Conservation (phyloP, 1,139 yeast species). For the Geotrichum europaeum region DNA sequence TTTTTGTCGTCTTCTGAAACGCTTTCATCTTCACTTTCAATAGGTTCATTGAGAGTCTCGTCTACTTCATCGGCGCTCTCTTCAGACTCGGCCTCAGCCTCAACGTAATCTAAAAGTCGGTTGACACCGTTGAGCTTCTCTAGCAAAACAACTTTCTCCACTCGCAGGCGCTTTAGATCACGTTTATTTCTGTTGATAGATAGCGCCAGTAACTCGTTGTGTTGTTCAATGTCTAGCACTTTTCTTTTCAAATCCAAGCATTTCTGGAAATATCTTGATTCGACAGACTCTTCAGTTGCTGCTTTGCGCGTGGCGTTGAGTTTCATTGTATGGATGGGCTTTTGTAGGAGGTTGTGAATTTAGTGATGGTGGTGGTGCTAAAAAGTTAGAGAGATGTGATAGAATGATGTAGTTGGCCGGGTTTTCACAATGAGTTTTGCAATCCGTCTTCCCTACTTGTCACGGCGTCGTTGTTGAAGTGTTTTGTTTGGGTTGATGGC, state of each 20-base stretch:
- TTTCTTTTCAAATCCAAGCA: slow-evolving; percentile 68
- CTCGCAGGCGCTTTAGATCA: slow-evolving; percentile 68
- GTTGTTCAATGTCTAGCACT: slow-evolving; percentile 68
- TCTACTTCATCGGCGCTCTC: slow-evolving; percentile 27
- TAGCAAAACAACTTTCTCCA: slow-evolving; percentile 73
- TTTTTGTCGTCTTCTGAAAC: slow-evolving; percentile 12
- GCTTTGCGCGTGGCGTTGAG: not conserved
- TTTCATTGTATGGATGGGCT: not conserved
- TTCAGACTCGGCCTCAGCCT: slow-evolving; percentile 23
- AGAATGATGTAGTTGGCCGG: not conserved
- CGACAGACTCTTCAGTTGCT: slow-evolving; percentile 19
- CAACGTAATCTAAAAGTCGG: not conserved
- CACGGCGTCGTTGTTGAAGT: not conserved
- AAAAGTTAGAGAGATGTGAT: not conserved
- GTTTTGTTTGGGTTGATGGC: not conserved
- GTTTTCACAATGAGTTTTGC: not conserved
- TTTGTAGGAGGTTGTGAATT: not conserved
- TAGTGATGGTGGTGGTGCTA: not conserved
- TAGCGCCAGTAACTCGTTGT: slow-evolving; percentile 70
- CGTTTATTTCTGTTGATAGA: slow-evolving; percentile 75
- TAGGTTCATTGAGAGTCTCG: slow-evolving; percentile 21
- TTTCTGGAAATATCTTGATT: slow-evolving; percentile 45
- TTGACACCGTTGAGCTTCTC: slow-evolving; percentile 58
- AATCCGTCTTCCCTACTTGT: not conserved
- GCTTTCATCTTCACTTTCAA: slow-evolving; percentile 10